phyloP scores from a whole-genome alignment of 768 basidiomycete genomes.

The Hemileccinum rubropunctum region DNA sequence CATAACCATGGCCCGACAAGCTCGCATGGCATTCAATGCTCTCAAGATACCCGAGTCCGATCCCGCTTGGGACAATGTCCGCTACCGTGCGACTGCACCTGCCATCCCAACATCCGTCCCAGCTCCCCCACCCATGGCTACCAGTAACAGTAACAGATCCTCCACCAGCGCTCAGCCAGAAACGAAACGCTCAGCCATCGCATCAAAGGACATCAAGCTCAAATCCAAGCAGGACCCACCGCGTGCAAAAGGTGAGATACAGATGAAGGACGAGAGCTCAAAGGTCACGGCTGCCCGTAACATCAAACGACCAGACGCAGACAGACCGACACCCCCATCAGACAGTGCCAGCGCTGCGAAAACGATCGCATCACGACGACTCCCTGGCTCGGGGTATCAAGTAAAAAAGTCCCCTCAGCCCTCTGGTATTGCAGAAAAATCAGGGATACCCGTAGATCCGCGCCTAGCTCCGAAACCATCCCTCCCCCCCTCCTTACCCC shows the following conservation, averaged over 20 bases:
- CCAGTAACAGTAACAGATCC: constrained; percentile 22
- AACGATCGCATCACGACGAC: constrained; percentile 28
- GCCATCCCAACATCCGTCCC: constrained; percentile 12
- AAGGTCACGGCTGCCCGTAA: constrained; percentile 31
- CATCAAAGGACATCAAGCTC: constrained; percentile 45
- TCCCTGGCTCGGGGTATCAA: constrained; percentile 51
- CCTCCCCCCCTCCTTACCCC: constrained; percentile 31
- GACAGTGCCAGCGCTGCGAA: constrained; percentile 16
- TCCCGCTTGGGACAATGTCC: constrained; percentile 59
- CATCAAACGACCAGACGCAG: constrained; percentile 26
- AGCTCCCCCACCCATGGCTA: constrained; percentile 14
- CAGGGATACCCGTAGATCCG: constrained; percentile 25
- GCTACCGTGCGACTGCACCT: constrained; percentile 27
- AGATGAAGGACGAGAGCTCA: constrained; percentile 37
- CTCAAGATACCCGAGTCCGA: constrained; percentile 60
- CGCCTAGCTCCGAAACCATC: constrained; percentile 27
- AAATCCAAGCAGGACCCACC: constrained; percentile 29
- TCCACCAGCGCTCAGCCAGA: constrained; percentile 28
- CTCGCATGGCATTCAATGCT: constrained; percentile 44
- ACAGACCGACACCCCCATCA: constrained; percentile 20
- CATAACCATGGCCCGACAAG: constrained; percentile 48
- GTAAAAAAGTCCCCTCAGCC: constrained; percentile 33
- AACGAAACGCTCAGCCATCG: constrained; percentile 44
- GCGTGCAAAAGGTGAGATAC: constrained; percentile 36
- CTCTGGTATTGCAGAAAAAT: constrained; percentile 22